Percentiles rank a stretch among this genome's conserved stretches.
phyloP scores from a whole-genome alignment of 2,329 filamentous ascomycete species.

The Colletotrichum euphorbiae region DNA sequence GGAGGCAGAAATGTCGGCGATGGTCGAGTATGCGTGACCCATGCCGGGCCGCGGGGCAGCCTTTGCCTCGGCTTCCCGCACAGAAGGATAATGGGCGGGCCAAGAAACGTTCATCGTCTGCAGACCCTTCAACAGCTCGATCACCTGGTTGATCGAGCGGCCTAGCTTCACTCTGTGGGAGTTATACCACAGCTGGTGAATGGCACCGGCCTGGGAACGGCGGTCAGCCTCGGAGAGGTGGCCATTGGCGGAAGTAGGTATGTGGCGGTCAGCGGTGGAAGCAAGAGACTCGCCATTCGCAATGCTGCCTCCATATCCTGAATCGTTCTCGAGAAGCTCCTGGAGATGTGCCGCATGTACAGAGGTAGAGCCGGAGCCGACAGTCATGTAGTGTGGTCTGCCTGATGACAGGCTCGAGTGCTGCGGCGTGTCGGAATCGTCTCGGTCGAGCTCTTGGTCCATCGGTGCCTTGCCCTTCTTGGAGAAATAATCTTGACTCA shows the following conservation, averaged over 20 bases:
- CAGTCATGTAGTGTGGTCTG: slow-evolving; percentile 79
- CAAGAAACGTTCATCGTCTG: slow-evolving; percentile 91
- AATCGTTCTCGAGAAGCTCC: slow-evolving; percentile 85
- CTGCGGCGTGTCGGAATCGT: slow-evolving; percentile 45
- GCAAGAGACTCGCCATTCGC: slow-evolving; percentile 68
- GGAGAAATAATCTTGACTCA: slow-evolving; percentile 71
- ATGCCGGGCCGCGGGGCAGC: slow-evolving; percentile 70
- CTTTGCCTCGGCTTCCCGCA: slow-evolving; percentile 68
- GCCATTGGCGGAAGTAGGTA: slow-evolving; percentile 37
- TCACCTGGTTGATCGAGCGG: slow-evolving; percentile 85
- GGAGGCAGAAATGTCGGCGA: slow-evolving; percentile 59
- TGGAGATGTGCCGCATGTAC: slow-evolving; percentile 85
- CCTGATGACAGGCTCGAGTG: slow-evolving; percentile 44
- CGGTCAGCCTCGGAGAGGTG: slow-evolving; percentile 58
- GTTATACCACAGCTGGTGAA: slow-evolving; percentile 96
- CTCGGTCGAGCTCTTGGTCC: slow-evolving; percentile 45
- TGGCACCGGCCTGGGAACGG: slow-evolving; percentile 77
- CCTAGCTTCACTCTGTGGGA: slow-evolving; percentile 89
- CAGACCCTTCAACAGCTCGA: slow-evolving; percentile 84
- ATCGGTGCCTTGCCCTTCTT: slow-evolving; percentile 64
- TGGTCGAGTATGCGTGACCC: slow-evolving; percentile 71
- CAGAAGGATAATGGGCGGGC: slow-evolving; percentile 95
- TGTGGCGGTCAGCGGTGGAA: slow-evolving; percentile 41
- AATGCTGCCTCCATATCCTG: slow-evolving; percentile 89
- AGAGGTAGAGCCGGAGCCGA: slow-evolving; percentile 84